Evolutionary conservation across 2,329 filamentous ascomycete species (phyloP).

Genomic region (Sordariomycetes sp.): DNA sequence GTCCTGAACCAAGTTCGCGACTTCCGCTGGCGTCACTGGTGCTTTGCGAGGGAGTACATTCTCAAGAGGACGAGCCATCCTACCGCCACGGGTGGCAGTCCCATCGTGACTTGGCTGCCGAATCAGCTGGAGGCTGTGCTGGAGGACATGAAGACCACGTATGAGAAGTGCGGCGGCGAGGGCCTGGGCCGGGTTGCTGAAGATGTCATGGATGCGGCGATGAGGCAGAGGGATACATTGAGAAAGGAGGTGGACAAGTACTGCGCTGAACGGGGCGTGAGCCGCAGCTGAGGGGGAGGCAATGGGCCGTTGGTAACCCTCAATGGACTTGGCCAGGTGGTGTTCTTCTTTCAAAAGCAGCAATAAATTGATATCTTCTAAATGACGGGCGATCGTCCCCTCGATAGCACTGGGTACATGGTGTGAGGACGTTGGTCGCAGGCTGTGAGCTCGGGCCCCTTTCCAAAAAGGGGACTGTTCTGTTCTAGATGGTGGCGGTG

Average conservation of each 20-base stretch:
- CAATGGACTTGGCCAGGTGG: slow-evolving; percentile 62
- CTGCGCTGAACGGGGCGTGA: slow-evolving; percentile 51
- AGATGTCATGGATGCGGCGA: slow-evolving; percentile 59
- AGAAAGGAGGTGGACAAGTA: slow-evolving; percentile 69
- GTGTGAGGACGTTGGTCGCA: too few relatives aligned
- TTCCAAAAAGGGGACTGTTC: too few relatives aligned
- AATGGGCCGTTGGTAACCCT: slow-evolving; percentile 26
- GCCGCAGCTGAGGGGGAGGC: neutral
- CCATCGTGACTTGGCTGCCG: slow-evolving; percentile 77
- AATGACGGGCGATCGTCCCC: too few relatives aligned
- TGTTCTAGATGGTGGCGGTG: too few relatives aligned
- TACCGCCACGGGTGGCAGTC: slow-evolving; percentile 70
- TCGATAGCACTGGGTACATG: too few relatives aligned
- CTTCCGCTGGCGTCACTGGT: slow-evolving; percentile 80
- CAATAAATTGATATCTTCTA: too few relatives aligned
- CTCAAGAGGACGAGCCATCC: slow-evolving; percentile 69
- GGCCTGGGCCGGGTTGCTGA: slow-evolving; percentile 36
- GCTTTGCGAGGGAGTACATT: slow-evolving; percentile 78
- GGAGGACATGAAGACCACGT: slow-evolving; percentile 56
- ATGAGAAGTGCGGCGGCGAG: slow-evolving; percentile 29
- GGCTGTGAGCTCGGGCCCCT: too few relatives aligned
- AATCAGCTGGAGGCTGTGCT: slow-evolving; percentile 73
- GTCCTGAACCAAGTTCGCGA: slow-evolving; percentile 68
- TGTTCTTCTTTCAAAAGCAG: too few relatives aligned
- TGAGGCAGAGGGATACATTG: slow-evolving; percentile 55